Evolutionary conservation across 192 early-diverging fungal genomes (phyloP).

Genomic region (Backusella mclennaniae): DNA sequence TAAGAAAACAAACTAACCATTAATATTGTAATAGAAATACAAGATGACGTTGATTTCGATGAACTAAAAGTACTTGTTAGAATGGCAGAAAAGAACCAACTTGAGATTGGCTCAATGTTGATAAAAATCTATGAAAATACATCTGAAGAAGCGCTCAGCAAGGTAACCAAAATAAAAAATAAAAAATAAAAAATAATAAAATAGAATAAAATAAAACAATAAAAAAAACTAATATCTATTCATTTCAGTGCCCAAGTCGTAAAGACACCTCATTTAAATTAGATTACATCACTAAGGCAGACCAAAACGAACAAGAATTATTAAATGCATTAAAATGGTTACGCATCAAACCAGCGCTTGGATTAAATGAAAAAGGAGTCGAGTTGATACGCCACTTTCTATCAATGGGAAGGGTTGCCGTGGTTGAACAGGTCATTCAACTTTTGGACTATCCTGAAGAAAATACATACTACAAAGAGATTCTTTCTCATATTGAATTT

Average conservation of each 20-base stretch:
- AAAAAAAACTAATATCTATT: background rate
- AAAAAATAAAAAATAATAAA: no score
- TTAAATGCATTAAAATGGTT: background rate
- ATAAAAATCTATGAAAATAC: background rate
- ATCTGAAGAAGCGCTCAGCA: background rate
- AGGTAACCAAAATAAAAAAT: background rate
- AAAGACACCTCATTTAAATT: background rate
- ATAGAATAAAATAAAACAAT: background rate
- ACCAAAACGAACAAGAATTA: background rate
- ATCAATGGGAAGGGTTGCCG: background rate
- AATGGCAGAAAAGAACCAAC: background rate
- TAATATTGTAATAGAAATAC: background rate
- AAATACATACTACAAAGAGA: background rate
- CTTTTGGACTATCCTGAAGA: background rate
- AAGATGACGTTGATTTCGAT: background rate
- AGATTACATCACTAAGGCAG: background rate
- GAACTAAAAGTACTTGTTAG: background rate
- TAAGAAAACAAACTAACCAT: no score
- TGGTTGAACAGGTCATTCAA: background rate
- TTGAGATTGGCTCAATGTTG: background rate
- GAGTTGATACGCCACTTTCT: background rate
- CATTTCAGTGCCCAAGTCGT: background rate
- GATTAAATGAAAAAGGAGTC: background rate
- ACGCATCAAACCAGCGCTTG: background rate
- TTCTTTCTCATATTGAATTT: background rate